Conservation (phyloP, 2,329 filamentous ascomycete genomes). For the Coleophoma cylindrospora region DNA sequence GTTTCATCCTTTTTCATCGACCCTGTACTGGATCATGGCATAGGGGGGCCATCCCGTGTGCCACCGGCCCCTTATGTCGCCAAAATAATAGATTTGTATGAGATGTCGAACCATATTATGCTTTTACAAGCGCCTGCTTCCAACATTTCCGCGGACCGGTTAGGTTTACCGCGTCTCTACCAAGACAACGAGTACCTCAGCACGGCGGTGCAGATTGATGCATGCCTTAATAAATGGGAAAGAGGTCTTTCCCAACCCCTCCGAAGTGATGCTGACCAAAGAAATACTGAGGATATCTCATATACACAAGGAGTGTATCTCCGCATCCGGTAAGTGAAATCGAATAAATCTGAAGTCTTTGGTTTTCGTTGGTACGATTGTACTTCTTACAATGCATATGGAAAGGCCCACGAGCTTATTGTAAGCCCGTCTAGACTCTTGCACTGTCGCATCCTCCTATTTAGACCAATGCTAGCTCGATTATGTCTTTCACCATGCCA, state of each 20-base stretch:
- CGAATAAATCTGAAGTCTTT: neutral
- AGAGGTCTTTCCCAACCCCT: slow-evolving; percentile 22
- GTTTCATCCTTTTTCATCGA: neutral
- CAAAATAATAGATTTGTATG: slow-evolving; percentile 31
- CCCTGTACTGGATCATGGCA: neutral
- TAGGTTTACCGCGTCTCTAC: neutral
- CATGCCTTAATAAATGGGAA: slow-evolving; percentile 28
- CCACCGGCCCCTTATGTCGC: neutral
- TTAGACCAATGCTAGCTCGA: slow-evolving; percentile 27
- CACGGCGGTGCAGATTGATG: slow-evolving; percentile 27
- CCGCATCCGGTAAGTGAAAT: slow-evolving; percentile 24
- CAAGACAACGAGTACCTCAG: slow-evolving; percentile 18
- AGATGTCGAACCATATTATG: slow-evolving; percentile 30
- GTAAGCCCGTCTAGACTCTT: slow-evolving; percentile 20
- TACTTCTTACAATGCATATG: neutral
- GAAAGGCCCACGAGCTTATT: neutral
- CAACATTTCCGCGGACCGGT: neutral
- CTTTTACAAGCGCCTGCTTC: slow-evolving; percentile 4
- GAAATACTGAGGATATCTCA: slow-evolving; percentile 19
- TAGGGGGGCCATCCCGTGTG: neutral
- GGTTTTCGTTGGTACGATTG: neutral
- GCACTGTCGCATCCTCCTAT: slow-evolving; percentile 29
- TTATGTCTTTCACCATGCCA: slow-evolving; percentile 23
- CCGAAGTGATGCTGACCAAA: slow-evolving; percentile 11
- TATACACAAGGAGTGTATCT: slow-evolving; percentile 29